Base-by-base conservation (phyloP, 306 rosid species). In the Cucumis cinereus region DNA sequence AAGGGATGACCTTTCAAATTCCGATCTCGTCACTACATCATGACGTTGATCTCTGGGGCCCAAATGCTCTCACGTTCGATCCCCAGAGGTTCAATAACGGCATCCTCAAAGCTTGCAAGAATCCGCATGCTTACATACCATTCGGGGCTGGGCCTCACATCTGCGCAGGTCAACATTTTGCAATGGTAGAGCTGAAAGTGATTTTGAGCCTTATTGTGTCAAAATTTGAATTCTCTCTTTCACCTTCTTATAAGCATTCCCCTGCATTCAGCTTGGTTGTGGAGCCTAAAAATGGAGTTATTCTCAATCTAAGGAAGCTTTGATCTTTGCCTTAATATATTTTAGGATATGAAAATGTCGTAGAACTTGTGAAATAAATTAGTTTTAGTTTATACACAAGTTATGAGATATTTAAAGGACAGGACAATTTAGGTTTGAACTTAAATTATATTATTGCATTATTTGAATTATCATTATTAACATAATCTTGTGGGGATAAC, bases 11-110 rank as follows among this genome's bases (percentile, higher is more conserved):
- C 38, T 72, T 92, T 75, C 86, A 85, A 68, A 83, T 90, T 54
- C 92, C 91, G 8, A 36, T 90, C 55, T 67, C 86, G 1, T 13
- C 86, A 6, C 28, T 90, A 73, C 92, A 87, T 10, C 93, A 84
- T 16, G 79, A 83, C 45, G 73, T 81, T 20, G 50, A 69, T 3
- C 17, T 86, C 1, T 90, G 92, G 98, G 96, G 95, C 0, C 73
- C 81, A 5, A 83, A 89, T 58, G 89, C 89, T 0, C 83, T 62
- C 77, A 41, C 67, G 24, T 92, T 90, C 87, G 83, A 92, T 33
- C 94, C 93, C 1, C 82, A 81, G 26, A 90, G 94, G 81, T 92
- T 86, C 80, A 80, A 79, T 56, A 76, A 84, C n/a, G 95, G 98
- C 6, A 36, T 86, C 50, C 9, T 60, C 7, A 78, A 81, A 61